These are phyloP conservation scores for Fraxinus albicans DNA, from an alignment of 305 asterid species.

Conservation along the genomic window DNA sequence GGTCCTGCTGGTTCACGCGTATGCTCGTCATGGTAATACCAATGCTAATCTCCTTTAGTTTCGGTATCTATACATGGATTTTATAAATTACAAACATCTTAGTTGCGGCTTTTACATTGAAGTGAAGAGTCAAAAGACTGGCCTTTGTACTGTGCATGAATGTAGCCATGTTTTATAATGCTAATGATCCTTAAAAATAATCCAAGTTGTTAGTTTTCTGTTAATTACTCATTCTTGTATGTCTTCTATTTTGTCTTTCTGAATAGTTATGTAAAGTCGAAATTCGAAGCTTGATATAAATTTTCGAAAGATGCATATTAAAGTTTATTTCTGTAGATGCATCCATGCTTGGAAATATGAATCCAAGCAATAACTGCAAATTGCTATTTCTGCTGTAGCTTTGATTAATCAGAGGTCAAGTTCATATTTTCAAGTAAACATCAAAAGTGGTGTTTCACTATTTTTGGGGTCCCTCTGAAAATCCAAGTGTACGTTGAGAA, in stretches of 20 bases:
- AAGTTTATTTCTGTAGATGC: neutral
- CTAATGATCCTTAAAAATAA: neutral
- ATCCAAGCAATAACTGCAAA: neutral
- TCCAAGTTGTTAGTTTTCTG: neutral
- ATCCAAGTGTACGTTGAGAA: neutral
- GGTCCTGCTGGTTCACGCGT: neutral
- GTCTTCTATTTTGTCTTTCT: neutral
- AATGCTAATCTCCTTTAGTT: neutral
- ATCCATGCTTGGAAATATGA: neutral
- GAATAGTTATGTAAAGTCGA: neutral
- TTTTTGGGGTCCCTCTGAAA: neutral
- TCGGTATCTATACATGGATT: neutral
- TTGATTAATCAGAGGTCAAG: neutral
- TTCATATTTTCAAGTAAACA: neutral
- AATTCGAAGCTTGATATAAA: neutral
- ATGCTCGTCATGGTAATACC: neutral
- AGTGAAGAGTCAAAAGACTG: neutral
- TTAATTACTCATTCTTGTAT: neutral
- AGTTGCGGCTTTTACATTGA: neutral
- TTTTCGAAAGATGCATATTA: neutral
- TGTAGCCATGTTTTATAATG: neutral
- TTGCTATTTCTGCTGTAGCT: neutral
- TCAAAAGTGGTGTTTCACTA: neutral
- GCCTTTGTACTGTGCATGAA: neutral
- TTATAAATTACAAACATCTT: neutral